phyloP scores from a whole-genome alignment of 495 filamentous ascomycete species.

The Thermochaetoides thermophila region DNA sequence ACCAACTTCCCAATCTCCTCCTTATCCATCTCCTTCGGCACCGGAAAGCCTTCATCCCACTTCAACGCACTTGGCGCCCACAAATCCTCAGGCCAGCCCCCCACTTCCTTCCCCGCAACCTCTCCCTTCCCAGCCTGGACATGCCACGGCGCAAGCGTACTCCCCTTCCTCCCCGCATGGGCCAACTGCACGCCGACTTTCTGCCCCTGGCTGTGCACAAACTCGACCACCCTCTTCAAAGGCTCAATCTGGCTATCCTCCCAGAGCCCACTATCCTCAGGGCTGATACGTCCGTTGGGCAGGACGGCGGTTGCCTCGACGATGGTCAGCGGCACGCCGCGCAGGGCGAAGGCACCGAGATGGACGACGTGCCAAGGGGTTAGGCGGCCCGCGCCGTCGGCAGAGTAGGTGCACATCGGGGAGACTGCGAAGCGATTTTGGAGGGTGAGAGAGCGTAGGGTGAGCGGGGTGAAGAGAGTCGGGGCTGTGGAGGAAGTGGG shows the following conservation, averaged over 20 bases:
- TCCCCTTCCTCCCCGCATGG: conserved; percentile 63
- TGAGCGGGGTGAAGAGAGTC: conserved; percentile 50
- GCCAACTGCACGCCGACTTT: conserved; percentile 59
- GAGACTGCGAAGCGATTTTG: conserved; percentile 53
- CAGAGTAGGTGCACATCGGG: conserved; percentile 59
- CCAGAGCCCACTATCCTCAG: conserved; percentile 58
- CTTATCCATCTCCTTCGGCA: conserved; percentile 42
- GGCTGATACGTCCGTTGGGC: conserved; percentile 55
- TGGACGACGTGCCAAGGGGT: conserved; percentile 56
- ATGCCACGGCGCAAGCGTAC: conserved; percentile 46
- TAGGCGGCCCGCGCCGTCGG: conserved; percentile 49
- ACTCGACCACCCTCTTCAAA: conserved; percentile 46
- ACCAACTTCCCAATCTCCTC: conserved; percentile 50
- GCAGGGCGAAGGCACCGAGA: conserved; percentile 47
- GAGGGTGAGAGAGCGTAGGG: conserved; percentile 49
- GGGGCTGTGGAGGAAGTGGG: too few relatives aligned
- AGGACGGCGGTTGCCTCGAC: conserved; percentile 56
- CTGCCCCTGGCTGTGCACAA: conserved; percentile 45
- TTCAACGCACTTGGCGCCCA: conserved; percentile 30
- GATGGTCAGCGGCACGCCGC: conserved; percentile 49
- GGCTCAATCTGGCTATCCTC: conserved; percentile 51
- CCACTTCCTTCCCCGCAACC: conserved; percentile 34
- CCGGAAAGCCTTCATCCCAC: conserved; percentile 28
- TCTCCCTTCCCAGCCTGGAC: conserved; percentile 6
- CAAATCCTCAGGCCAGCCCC: conserved; percentile 55